These are phyloP conservation scores for Aspergillus incahuasiensis DNA, from an alignment of 495 filamentous ascomycete species.

Conservation along the genomic window DNA sequence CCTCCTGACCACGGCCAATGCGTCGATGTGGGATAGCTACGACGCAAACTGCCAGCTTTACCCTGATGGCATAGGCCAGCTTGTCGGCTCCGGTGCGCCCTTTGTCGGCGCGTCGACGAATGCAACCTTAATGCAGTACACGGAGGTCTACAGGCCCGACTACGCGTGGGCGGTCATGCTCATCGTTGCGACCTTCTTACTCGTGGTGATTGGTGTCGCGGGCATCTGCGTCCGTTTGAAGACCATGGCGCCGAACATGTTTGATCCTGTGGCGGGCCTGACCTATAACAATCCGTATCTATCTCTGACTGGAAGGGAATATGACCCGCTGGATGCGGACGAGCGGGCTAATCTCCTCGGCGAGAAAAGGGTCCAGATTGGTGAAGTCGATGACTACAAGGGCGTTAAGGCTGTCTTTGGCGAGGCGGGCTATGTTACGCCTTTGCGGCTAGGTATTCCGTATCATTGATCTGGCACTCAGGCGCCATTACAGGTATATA, in stretches of 20 bases:
- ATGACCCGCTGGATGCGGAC: constrained; percentile 8
- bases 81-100: neutral
- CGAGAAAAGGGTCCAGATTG: constrained; percentile 6
- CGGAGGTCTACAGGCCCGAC: constrained; percentile 11
- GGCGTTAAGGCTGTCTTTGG: constrained; percentile 9
- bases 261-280: constrained; percentile 15
- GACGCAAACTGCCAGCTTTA: too few species aligned
- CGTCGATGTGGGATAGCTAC: too few species aligned
- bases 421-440: constrained; percentile 6
- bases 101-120: constrained; percentile 16
- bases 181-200: constrained; percentile 1
- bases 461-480: too few species aligned
- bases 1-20: neutral
- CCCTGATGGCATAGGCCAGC: neutral
- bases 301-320: neutral
- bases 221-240: constrained; percentile 9
- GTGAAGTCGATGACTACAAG: constrained; percentile 7
- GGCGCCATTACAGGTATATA: too few species aligned
- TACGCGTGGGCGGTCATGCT: constrained; percentile 12
- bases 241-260: constrained; percentile 16
- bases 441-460: constrained; percentile 5
- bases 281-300: constrained; percentile 14
- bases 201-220: constrained; percentile 3
- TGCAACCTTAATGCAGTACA: constrained; percentile 9
- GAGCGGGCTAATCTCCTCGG: constrained; percentile 1